Evolutionary conservation across 2,329 filamentous ascomycete genomes (phyloP).

Genomic region (Cytospora mali): DNA sequence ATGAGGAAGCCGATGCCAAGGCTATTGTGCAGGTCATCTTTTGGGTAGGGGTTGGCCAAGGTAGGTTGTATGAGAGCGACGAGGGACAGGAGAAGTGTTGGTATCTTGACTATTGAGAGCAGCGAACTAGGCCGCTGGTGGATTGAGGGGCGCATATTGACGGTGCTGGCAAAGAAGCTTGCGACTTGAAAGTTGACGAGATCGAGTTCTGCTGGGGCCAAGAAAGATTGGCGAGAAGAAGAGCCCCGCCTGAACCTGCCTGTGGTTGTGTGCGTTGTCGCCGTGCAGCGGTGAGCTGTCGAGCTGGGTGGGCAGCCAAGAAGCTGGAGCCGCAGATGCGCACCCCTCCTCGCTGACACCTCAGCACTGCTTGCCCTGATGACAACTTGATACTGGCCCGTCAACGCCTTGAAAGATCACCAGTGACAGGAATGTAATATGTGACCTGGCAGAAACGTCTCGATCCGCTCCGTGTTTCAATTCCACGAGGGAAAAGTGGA

Average conservation of each 20-base stretch:
- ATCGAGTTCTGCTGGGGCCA: background rate
- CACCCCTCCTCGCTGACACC: constrained; percentile 25
- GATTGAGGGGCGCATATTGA: constrained; percentile 20
- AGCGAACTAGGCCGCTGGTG: constrained; percentile 14
- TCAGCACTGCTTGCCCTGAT: constrained; percentile 5
- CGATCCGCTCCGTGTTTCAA: constrained; percentile 24
- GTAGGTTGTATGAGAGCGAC: constrained; percentile 44
- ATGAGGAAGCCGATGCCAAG: constrained; percentile 53
- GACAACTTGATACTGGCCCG: background rate
- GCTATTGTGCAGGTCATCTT: constrained; percentile 50
- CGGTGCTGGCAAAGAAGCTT: constrained; percentile 3
- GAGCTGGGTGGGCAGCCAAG: constrained; percentile 16
- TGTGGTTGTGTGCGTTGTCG: background rate
- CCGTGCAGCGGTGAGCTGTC: background rate
- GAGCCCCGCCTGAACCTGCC: background rate
- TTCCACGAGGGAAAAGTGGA: constrained; percentile 4
- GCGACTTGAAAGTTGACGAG: background rate
- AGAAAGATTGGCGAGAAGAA: background rate
- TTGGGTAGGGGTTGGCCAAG: constrained; percentile 53
- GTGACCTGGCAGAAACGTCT: background rate
- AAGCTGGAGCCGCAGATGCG: constrained; percentile 20
- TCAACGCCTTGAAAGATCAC: background rate
- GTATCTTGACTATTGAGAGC: constrained; percentile 9
- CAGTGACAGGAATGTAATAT: constrained; percentile 2
- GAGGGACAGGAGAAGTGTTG: constrained; percentile 31